phyloP scores from a whole-genome alignment of 2,329 filamentous ascomycete species.

The Trichoderma simmonsii region DNA sequence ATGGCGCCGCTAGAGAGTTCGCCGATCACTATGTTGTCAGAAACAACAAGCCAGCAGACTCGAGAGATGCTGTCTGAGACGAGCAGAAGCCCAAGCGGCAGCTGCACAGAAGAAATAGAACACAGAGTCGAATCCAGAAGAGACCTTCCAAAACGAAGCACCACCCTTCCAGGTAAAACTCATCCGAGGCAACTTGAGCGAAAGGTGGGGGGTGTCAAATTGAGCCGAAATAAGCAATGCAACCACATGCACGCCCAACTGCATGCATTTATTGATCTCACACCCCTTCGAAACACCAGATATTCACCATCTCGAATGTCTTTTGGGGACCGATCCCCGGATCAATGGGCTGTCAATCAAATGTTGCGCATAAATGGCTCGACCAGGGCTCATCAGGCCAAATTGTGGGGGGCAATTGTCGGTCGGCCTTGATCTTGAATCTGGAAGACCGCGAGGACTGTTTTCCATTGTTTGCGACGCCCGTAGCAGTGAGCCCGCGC shows the following conservation, averaged over 20 bases:
- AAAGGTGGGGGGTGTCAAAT: background rate
- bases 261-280: background rate
- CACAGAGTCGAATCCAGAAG: background rate
- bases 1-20: background rate
- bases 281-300: background rate
- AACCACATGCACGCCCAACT: background rate
- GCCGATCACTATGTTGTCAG: background rate
- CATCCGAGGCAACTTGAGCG: background rate
- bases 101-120: background rate
- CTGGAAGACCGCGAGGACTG: background rate
- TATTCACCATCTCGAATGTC: background rate
- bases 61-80: background rate
- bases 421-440: background rate
- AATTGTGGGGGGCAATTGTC: background rate
- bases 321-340: background rate
- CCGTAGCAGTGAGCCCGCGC: slow-evolving; percentile 9
- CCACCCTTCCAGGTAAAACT: background rate
- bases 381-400: background rate
- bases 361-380: background rate
- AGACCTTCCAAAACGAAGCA: background rate
- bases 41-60: background rate
- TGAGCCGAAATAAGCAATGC: background rate
- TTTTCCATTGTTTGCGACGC: background rate
- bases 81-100: background rate
- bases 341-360: background rate